Evolutionary conservation across 345 rosid species (phyloP).

Genomic region (Corchorus capsularis): DNA sequence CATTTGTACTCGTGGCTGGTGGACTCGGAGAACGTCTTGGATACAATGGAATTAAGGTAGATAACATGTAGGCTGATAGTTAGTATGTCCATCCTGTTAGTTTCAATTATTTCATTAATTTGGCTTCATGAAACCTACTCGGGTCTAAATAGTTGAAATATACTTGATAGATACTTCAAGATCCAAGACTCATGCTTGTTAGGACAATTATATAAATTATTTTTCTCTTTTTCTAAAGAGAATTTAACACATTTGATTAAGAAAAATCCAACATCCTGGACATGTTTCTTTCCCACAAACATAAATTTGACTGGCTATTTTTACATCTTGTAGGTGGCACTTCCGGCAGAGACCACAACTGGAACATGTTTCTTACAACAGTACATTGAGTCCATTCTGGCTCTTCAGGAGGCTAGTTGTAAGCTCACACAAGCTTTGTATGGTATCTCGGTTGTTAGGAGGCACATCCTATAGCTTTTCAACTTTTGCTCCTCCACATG

Average conservation of each 20-base stretch:
- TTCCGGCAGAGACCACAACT: constrained; percentile 86
- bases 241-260: too few species aligned
- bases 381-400: constrained; percentile 78
- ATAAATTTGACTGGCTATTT: constrained; percentile 16
- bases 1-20: constrained; percentile 96
- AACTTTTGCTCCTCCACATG: too few species aligned
- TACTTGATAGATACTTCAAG: neutral
- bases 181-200: neutral
- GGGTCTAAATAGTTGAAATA: neutral
- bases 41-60: constrained; percentile 95
- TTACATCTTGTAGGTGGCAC: constrained; percentile 69
- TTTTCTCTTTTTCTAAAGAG: constrained; percentile 2
- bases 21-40: constrained; percentile 99
- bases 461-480: too few species aligned
- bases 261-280: constrained; percentile 7
- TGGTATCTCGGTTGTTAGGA: neutral
- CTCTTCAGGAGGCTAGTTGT: constrained; percentile 86
- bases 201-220: neutral
- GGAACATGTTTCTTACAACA: constrained; percentile 85
- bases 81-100: neutral
- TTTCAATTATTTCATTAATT: constrained; percentile 8
- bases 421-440: constrained; percentile 61
- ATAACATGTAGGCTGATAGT: neutral
- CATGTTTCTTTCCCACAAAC: constrained; percentile 4
- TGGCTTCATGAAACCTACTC: neutral